phyloP scores from a whole-genome alignment of 1,284 basidiomycete species.

The Pseudozyma hubeiensis region DNA sequence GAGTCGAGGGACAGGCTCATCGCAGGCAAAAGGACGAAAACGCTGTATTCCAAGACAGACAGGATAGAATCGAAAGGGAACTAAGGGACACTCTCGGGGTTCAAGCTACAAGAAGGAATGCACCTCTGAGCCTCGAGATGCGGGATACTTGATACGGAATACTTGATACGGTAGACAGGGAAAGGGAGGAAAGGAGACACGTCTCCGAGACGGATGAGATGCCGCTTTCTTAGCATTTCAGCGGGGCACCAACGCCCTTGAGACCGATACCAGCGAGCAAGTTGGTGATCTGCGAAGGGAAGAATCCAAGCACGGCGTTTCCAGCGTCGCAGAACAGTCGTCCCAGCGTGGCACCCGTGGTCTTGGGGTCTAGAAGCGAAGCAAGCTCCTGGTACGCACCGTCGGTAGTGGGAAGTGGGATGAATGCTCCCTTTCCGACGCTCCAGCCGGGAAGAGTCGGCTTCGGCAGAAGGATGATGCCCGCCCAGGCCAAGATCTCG shows the following conservation, averaged over 20 bases:
- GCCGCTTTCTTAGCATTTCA: slow-evolving; percentile 5
- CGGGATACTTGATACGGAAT: too few relatives aligned
- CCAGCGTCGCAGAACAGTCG: slow-evolving; percentile 27
- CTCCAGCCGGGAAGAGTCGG: slow-evolving; percentile 40
- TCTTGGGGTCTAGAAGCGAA: slow-evolving; percentile 26
- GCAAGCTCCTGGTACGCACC: slow-evolving; percentile 19
- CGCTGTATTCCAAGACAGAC: too few relatives aligned
- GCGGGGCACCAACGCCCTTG: slow-evolving; percentile 13
- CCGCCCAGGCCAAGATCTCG: slow-evolving; percentile 38
- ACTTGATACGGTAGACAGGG: too few relatives aligned
- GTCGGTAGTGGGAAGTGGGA: slow-evolving; percentile 30
- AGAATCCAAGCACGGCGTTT: slow-evolving; percentile 25
- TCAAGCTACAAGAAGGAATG: too few relatives aligned
- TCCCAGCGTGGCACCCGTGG: slow-evolving; percentile 21
- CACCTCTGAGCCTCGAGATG: too few relatives aligned
- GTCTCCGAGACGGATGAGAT: too few relatives aligned
- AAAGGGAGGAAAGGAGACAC: neutral
- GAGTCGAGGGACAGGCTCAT: too few relatives aligned
- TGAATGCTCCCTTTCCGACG: slow-evolving; percentile 27
- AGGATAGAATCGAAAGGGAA: too few relatives aligned
- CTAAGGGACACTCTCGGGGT: too few relatives aligned
- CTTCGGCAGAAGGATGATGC: slow-evolving; percentile 17
- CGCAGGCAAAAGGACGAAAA: too few relatives aligned
- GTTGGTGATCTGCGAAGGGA: slow-evolving; percentile 29
- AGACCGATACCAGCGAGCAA: slow-evolving; percentile 21